phyloP scores from a whole-genome alignment of 768 basidiomycete species.

The Suillus plorans region DNA sequence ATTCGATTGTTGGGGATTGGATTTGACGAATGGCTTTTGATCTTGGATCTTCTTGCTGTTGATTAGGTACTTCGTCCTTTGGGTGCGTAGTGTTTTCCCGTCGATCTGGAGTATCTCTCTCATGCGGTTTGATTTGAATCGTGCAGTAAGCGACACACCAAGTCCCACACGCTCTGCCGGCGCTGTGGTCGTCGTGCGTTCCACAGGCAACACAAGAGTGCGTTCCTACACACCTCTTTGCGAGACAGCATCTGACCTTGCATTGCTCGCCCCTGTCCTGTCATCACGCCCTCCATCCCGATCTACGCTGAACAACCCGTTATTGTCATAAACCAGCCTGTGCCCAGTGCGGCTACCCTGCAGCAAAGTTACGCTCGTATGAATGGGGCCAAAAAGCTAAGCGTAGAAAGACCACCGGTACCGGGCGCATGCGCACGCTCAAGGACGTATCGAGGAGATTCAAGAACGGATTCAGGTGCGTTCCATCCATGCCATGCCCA shows the following conservation, averaged over 20 bases:
- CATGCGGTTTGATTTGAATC: slow-evolving; percentile 4
- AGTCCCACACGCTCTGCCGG: slow-evolving; percentile 96
- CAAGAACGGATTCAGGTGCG: slow-evolving; percentile 97
- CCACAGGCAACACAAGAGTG: slow-evolving; percentile 99
- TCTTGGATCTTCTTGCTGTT: slow-evolving; percentile 2
- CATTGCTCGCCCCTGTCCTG: not conserved
- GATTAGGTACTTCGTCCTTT: slow-evolving; percentile 91
- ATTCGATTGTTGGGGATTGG: not conserved
- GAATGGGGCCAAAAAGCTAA: slow-evolving; percentile 99
- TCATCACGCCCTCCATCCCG: not conserved
- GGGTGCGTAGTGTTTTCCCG: slow-evolving; percentile 55
- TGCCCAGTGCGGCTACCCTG: slow-evolving; percentile 94
- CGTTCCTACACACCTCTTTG: slow-evolving; percentile 25
- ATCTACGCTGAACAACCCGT: slow-evolving; percentile 7
- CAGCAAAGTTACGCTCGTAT: slow-evolving; percentile 92
- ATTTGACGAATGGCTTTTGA: slow-evolving; percentile 16
- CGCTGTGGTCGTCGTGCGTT: slow-evolving; percentile 95
- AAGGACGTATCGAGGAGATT: slow-evolving; percentile 92
- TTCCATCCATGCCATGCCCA: not conserved
- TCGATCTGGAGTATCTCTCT: not conserved
- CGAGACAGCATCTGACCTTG: not conserved
- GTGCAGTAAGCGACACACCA: slow-evolving; percentile 91
- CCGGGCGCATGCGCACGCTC: slow-evolving; percentile 93
- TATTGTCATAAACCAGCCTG: slow-evolving; percentile 56
- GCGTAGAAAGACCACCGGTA: slow-evolving; percentile 99